Base-by-base conservation (phyloP, 805 yeast genomes). In the Maudiozyma barnettii region DNA sequence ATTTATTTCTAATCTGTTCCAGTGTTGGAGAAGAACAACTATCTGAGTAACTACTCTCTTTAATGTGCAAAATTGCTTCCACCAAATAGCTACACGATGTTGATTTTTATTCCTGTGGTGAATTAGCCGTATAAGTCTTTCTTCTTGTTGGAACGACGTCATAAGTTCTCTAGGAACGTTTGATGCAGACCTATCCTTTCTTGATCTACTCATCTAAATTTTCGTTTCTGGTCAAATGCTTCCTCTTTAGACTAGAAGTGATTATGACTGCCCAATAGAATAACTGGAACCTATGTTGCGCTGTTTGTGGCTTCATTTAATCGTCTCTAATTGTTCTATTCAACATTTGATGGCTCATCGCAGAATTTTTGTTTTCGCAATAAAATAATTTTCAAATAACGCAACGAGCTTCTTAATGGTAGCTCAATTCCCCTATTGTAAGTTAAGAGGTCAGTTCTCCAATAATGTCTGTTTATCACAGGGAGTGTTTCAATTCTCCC, bases 21-120 rank as follows among this genome's bases (percentile, higher is more conserved):
- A 8, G n/a, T 18, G 14, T 18, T 47, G 45, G 21, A 54, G 13
- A 14, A 45, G 12, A 7, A 35, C 43, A 5, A 52, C 8, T 6
- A 58, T 52, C 8, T 52, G 54, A 2, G 49, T 42, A 19, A 56
- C 50, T n/a, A 72, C 68, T 38, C 95, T 72, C 54, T 83, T 84
- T 23, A 87, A 56, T 9, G 81, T 73, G 50, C 79, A 74, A 38
- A 89, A 66, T 49, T 77, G 73, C 50, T 69, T 74, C 91, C 95
- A 89, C 96, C 96, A 89, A 8, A 59, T 57, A 29, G 86, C 75
- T 7, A 73, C 74, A 3, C 81, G 68, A 58, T 87, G 95, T 61
- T 89, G 96, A 61, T 86, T 86, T 45, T 73, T 71, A 63, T 81
- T 83, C 51, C 95, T 70, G 56, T 82, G 86, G 58, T 82, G 79